Evolutionary conservation across 495 filamentous ascomycete genomes (phyloP).

Genomic region (Penicillium soppii): DNA sequence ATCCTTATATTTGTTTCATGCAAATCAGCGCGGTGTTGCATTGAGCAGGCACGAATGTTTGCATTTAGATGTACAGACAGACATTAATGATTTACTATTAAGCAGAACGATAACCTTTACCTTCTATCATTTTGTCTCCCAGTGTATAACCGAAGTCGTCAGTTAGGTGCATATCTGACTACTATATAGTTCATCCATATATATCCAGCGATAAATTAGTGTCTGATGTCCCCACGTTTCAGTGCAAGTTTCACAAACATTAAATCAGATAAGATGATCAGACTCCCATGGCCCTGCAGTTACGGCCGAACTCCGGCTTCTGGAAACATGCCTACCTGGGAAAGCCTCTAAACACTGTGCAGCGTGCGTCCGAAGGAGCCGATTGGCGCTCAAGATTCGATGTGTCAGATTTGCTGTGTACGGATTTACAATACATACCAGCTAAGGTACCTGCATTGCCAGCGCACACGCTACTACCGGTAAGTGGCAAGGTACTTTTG

Average conservation of each 20-base stretch:
- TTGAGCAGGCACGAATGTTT: conserved; percentile 17
- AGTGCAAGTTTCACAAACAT: not conserved
- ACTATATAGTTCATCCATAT: no score
- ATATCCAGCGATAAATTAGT: no score
- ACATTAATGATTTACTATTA: conserved; percentile 15
- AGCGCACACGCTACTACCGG: not conserved
- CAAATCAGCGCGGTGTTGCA: conserved; percentile 25
- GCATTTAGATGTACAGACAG: conserved; percentile 29
- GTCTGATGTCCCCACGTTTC: no score
- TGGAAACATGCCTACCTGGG: not conserved
- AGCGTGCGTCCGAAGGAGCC: not conserved
- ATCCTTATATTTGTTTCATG: conserved; percentile 10
- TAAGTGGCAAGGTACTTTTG: not conserved
- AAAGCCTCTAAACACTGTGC: not conserved
- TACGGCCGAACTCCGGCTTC: conserved; percentile 3
- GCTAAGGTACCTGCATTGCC: not conserved
- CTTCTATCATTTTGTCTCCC: no score
- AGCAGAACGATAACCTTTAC: no score
- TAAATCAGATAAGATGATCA: conserved; percentile 6
- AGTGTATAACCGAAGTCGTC: not conserved
- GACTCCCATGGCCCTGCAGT: not conserved
- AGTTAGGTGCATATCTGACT: no score
- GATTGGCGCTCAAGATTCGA: not conserved
- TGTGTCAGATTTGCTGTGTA: no score
- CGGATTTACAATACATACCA: not conserved